Evolutionary conservation across 371 early-diverging fungal genomes (phyloP).

Genomic region (Syncephalastrum sp.): DNA sequence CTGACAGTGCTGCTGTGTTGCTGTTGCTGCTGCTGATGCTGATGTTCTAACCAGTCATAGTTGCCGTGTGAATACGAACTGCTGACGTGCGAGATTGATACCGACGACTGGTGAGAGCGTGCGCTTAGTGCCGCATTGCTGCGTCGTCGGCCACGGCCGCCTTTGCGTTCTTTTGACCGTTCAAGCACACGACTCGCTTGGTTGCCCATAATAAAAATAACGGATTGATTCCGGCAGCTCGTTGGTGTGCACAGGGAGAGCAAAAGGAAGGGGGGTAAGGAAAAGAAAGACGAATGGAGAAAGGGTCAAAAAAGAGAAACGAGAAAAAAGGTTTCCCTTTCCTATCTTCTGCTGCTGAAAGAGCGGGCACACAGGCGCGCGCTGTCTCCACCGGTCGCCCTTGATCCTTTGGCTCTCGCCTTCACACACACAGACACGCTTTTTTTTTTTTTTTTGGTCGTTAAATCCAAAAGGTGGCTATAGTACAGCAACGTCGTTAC

Average conservation of each 20-base stretch:
- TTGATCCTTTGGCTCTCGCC: too few relatives aligned
- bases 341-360: too few relatives aligned
- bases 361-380: too few relatives aligned
- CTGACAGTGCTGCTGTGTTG: background rate
- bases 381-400: too few relatives aligned
- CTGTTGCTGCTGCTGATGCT: too few relatives aligned
- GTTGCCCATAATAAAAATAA: constrained; percentile 30
- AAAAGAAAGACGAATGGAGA: constrained; percentile 6
- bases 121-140: constrained; percentile 37
- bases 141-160: constrained; percentile 26
- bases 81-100: constrained; percentile 12
- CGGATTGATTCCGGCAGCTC: background rate
- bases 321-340: background rate
- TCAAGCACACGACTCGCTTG: constrained; percentile 46
- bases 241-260: background rate
- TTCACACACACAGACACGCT: too few relatives aligned
- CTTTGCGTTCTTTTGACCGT: constrained; percentile 30
- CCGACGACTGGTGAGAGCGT: constrained; percentile 16
- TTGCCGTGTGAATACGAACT: constrained; percentile 26
- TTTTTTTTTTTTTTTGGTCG: too few relatives aligned
- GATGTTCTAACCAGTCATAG: constrained; percentile 38
- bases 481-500: too few relatives aligned
- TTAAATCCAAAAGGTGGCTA: too few relatives aligned
- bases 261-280: constrained; percentile 1
- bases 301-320: background rate